A percentile compares a stretch with the other conserved stretches of the same genome.
Evolutionary conservation across 2,329 filamentous ascomycete species (phyloP).

Genomic region (Ophiostoma tasmaniense): DNA sequence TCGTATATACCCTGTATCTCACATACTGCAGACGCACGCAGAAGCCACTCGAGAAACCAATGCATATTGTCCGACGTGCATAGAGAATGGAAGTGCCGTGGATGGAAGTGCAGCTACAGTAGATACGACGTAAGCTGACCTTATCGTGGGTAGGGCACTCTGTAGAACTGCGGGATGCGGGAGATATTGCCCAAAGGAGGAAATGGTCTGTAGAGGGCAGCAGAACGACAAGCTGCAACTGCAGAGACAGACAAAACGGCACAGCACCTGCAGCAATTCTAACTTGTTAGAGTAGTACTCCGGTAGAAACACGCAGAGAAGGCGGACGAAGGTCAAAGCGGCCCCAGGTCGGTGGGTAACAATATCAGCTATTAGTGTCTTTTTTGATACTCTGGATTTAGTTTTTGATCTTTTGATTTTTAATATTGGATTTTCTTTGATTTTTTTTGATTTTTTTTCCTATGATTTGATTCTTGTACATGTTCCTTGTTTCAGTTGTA

Average conservation of each 20-base stretch:
- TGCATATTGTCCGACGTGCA: not conserved
- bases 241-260: not conserved
- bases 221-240: not conserved
- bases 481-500: too few relatives aligned
- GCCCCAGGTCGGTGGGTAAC: not conserved
- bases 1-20: not conserved
- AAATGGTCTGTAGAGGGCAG: not conserved
- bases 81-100: not conserved
- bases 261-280: not conserved
- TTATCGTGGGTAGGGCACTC: too few relatives aligned
- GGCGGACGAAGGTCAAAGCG: not conserved
- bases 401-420: too few relatives aligned
- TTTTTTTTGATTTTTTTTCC: too few relatives aligned
- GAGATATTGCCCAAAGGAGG: not conserved
- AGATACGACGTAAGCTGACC: too few relatives aligned
- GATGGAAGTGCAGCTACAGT: too few relatives aligned
- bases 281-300: not conserved
- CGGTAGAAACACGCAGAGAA: not conserved
- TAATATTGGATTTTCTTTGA: too few relatives aligned
- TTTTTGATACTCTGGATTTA: too few relatives aligned
- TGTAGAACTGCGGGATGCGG: too few relatives aligned
- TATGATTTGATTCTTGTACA: too few relatives aligned
- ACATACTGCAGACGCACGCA: not conserved
- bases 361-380: too few relatives aligned
- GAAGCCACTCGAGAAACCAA: not conserved